Conservation (phyloP, 805 yeast genomes). For the Peterozyma xylosa region DNA sequence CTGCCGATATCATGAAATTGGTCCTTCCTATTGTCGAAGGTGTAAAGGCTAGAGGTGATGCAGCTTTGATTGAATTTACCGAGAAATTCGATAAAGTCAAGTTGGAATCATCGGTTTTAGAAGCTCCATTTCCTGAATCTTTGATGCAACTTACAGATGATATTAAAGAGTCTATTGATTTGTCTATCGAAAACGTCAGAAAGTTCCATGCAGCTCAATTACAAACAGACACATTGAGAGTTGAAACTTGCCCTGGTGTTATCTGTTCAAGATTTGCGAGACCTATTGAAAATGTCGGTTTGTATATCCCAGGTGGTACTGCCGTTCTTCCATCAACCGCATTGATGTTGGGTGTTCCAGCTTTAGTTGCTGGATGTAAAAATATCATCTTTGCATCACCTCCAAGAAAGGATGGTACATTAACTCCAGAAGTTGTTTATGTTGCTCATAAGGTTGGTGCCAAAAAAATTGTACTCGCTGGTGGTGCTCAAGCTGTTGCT, state of each 20-base stretch:
- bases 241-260: slow-evolving; percentile 94
- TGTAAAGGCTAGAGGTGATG: slow-evolving; percentile 75
- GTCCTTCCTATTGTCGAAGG: slow-evolving; percentile 84
- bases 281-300: slow-evolving; percentile 90
- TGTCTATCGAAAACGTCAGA: slow-evolving; percentile 81
- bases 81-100: slow-evolving; percentile 85
- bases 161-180: slow-evolving; percentile 77
- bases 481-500: slow-evolving; percentile 99
- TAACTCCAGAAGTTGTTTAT: slow-evolving; percentile 95
- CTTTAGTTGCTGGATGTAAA: slow-evolving; percentile 93
- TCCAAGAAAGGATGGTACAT: slow-evolving; percentile 85
- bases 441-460: slow-evolving; percentile 97
- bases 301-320: slow-evolving; percentile 98
- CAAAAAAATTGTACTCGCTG: slow-evolving; percentile 82
- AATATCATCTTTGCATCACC: slow-evolving; percentile 93
- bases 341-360: slow-evolving; percentile 97
- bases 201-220: slow-evolving; percentile 93
- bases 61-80: slow-evolving; percentile 82
- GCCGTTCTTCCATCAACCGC: slow-evolving; percentile 98
- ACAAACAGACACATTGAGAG: slow-evolving; percentile 62
- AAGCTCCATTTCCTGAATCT: slow-evolving; percentile 81
- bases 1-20: slow-evolving; percentile 85
- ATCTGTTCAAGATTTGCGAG: slow-evolving; percentile 90
- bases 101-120: slow-evolving; percentile 63
- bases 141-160: slow-evolving; percentile 67